Percentiles rank a stretch among this genome's conserved stretches.
phyloP scores from a whole-genome alignment of 2,329 filamentous ascomycete species.

The Paecilomyces dactylethromorphus region DNA sequence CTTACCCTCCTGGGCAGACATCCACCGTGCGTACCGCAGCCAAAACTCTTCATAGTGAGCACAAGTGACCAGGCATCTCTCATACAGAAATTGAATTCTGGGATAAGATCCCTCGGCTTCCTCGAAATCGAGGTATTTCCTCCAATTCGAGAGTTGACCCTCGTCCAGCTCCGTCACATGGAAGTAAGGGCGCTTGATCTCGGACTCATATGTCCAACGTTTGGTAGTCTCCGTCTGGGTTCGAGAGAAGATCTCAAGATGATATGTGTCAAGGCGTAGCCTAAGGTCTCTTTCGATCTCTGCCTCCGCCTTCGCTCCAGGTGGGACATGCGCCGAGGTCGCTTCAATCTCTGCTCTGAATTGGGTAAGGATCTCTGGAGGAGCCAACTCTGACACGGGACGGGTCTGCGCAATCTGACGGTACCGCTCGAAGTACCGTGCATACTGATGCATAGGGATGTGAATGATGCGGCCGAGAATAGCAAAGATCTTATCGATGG shows the following conservation, averaged over 20 bases:
- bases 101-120: conserved; percentile 73
- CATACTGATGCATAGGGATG: conserved; percentile 93
- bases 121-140: conserved; percentile 94
- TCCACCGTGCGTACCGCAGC: conserved; percentile 96
- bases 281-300: conserved; percentile 82
- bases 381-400: conserved; percentile 66
- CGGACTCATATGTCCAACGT: conserved; percentile 89
- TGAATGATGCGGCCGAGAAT: conserved; percentile 77
- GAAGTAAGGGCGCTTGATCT: conserved; percentile 94
- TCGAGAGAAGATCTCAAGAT: conserved; percentile 70
- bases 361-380: conserved; percentile 59
- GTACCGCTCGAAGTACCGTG: conserved; percentile 89
- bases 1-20: conserved; percentile 71
- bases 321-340: conserved; percentile 35
- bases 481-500: conserved; percentile 74
- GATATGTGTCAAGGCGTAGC: conserved; percentile 69
- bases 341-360: conserved; percentile 66
- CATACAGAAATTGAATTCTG: conserved; percentile 78
- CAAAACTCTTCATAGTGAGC: conserved; percentile 97
- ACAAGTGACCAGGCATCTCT: conserved; percentile 85
- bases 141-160: conserved; percentile 79
- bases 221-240: conserved; percentile 86
- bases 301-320: conserved; percentile 55
- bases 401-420: conserved; percentile 66
- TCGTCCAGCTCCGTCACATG: conserved; percentile 91